Percentiles rank a stretch among this genome's conserved stretches.
phyloP scores from a whole-genome alignment of 1,284 basidiomycete species.

The Apiotrichum brassicae region DNA sequence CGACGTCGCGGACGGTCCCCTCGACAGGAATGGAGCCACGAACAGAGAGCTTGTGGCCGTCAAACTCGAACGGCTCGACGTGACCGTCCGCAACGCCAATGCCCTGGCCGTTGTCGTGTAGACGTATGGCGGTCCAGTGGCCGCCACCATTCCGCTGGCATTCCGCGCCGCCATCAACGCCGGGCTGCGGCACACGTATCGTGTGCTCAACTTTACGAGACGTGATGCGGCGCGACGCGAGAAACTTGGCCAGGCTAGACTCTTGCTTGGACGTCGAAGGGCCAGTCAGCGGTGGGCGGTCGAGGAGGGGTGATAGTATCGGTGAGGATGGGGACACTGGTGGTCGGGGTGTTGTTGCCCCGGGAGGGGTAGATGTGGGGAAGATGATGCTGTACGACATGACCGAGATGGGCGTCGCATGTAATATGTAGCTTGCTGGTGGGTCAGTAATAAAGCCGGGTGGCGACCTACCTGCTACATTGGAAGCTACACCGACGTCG shows the following conservation, averaged over 20 bases:
- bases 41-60: constrained; percentile 25
- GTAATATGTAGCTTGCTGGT: constrained; percentile 28
- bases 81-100: constrained; percentile 23
- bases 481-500: constrained; percentile 23
- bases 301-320: too few relatives aligned
- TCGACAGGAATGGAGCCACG: constrained; percentile 15
- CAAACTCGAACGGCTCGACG: constrained; percentile 28
- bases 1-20: constrained; percentile 8
- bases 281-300: constrained; percentile 4
- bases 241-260: constrained; percentile 33
- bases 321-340: neutral
- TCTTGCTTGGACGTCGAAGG: neutral
- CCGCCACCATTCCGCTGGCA: constrained; percentile 36
- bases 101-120: constrained; percentile 29
- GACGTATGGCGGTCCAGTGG: constrained; percentile 24
- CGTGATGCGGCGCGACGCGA: constrained; percentile 18
- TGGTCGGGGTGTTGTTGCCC: neutral
- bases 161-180: constrained; percentile 33
- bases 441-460: neutral
- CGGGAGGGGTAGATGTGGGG: constrained; percentile 3
- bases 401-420: constrained; percentile 26
- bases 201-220: neutral
- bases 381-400: constrained; percentile 36
- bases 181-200: constrained; percentile 2
- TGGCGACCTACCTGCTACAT: constrained; percentile 15